phyloP scores from a whole-genome alignment of 75 land plant genomes.

The Pinus taeda region DNA sequence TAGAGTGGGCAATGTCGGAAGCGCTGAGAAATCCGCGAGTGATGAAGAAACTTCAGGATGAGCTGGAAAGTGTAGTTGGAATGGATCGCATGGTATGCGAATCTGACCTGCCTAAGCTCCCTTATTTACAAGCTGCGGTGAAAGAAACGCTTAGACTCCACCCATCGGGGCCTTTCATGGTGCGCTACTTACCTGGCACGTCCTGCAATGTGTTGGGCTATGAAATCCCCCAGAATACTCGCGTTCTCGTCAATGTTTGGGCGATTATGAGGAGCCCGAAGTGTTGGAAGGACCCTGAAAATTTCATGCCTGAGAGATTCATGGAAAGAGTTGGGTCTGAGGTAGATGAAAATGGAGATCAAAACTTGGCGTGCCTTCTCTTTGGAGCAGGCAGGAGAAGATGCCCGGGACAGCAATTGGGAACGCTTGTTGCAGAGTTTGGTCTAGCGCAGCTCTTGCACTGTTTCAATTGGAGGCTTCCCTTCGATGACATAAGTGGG shows the following conservation, averaged over 20 bases:
- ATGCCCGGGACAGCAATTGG: too few species aligned
- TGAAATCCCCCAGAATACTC: conserved; percentile 4
- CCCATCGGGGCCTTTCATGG: conserved; percentile 27
- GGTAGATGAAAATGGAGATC: too few species aligned
- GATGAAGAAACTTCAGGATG: conserved; percentile 25
- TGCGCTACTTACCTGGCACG: conserved; percentile 14
- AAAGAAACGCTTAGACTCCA: conserved; percentile 45
- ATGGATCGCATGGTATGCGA: conserved; percentile 17
- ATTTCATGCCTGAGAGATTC: too few species aligned
- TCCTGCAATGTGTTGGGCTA: neutral
- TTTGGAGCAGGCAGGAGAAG: too few species aligned
- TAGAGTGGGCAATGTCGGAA: conserved; percentile 23
- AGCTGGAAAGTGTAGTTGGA: neutral
- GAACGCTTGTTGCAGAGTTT: too few species aligned
- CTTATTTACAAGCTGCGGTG: conserved; percentile 24
- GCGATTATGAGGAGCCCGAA: conserved; percentile 31
- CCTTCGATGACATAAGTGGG: too few species aligned
- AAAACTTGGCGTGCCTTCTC: too few species aligned
- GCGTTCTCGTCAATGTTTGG: conserved; percentile 36
- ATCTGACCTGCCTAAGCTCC: conserved; percentile 19
- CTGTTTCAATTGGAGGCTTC: too few species aligned
- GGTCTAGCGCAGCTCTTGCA: too few species aligned
- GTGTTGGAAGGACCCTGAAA: conserved; percentile 8
- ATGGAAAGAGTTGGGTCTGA: too few species aligned
- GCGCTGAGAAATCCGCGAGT: conserved; percentile 6